Conservation (phyloP, 2,329 filamentous ascomycete species). For the Diatrype stigma region DNA sequence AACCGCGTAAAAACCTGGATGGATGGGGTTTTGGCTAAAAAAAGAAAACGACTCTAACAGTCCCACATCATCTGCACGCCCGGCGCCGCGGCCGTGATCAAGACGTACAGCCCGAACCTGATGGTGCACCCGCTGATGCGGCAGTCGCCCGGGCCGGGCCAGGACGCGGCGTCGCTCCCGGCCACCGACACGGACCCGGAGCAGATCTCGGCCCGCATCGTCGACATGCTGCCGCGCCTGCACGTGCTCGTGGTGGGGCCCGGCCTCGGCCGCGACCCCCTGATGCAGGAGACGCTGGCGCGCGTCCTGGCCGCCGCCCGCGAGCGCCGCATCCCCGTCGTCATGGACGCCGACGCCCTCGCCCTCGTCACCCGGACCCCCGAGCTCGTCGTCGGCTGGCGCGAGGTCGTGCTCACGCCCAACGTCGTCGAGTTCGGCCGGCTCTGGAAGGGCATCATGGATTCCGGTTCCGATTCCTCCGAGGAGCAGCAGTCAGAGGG, state of each 20-base stretch:
- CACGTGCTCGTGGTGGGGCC: slow-evolving; percentile 93
- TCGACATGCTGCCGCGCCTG: slow-evolving; percentile 77
- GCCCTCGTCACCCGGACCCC: slow-evolving; percentile 72
- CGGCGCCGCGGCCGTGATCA: slow-evolving; percentile 82
- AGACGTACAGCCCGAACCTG: slow-evolving; percentile 94
- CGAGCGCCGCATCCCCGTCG: slow-evolving; percentile 68
- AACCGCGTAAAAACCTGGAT: too few relatives aligned
- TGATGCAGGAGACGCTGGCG: slow-evolving; percentile 85
- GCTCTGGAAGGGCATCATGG: slow-evolving; percentile 71
- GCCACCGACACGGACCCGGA: slow-evolving; percentile 53
- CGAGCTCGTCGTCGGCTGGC: slow-evolving; percentile 74
- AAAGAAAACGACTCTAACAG: slow-evolving; percentile 38
- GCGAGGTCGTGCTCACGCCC: slow-evolving; percentile 82
- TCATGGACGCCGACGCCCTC: slow-evolving; percentile 88
- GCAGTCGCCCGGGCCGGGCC: slow-evolving; percentile 46
- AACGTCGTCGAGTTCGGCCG: slow-evolving; percentile 91
- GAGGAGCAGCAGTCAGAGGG: slow-evolving; percentile 29
- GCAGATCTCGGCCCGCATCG: slow-evolving; percentile 62
- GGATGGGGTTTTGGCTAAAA: too few relatives aligned
- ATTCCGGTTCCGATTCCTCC: too few relatives aligned
- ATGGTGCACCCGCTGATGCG: slow-evolving; percentile 98
- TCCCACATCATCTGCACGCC: slow-evolving; percentile 95
- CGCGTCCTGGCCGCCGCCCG: slow-evolving; percentile 76
- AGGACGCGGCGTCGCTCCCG: slow-evolving; percentile 33
- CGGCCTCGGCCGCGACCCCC: slow-evolving; percentile 79